Base-by-base conservation (phyloP, 495 filamentous ascomycete species). In the Penicillium malachiteum region DNA sequence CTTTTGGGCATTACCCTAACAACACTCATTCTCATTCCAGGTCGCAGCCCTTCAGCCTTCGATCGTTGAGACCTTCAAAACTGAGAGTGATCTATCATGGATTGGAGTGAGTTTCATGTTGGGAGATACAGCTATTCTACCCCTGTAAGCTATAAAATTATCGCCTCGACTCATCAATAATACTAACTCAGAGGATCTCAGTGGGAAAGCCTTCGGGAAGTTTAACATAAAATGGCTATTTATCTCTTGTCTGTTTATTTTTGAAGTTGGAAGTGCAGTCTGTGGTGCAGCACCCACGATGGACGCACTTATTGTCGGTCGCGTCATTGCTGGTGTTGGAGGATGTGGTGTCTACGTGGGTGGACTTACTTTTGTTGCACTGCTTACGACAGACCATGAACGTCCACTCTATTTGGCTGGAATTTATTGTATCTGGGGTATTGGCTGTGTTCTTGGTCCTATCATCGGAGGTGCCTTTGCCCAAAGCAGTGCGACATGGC, bases 151-250 rank as follows among this genome's bases (percentile, higher is more conserved):
- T 16, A 40, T 14, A 40, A 16, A 40, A 7, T 14, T 14, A 7
- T 40, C 13, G 1, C 38, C 38, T 40, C 38, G 38, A 16, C 13
- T 13, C 10, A 16, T 14, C 11, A 16, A 40, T 12, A 40, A 40
- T 40, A 13, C 16, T 40, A 16, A 40, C 38, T 40, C 38, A 5
- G 12, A 16, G 13, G 2, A 40, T 21, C 17, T 17, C 41, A 43
- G 14, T 26, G 47, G 47, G 4, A 38, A 37, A 21, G 47, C 33
- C 7, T 39, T 31, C 34, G 38, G 18, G 9, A 51, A 12, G n/a
- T 51, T 51, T 16, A 18, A 51, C 21, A 51, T 35, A 9, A 51
- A 51, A 51, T 51, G 49, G 49, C 35, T 42, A 6, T 51, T n/a
- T 33, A 40, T 51, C 14, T 34, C 26, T 8, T 40, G 37, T 14